A percentile compares a stretch with the other conserved stretches of the same genome.
These are phyloP conservation scores for Acanthamoeba triangularis DNA, from an alignment of 208 protist genomes.

Conservation along the genomic window DNA sequence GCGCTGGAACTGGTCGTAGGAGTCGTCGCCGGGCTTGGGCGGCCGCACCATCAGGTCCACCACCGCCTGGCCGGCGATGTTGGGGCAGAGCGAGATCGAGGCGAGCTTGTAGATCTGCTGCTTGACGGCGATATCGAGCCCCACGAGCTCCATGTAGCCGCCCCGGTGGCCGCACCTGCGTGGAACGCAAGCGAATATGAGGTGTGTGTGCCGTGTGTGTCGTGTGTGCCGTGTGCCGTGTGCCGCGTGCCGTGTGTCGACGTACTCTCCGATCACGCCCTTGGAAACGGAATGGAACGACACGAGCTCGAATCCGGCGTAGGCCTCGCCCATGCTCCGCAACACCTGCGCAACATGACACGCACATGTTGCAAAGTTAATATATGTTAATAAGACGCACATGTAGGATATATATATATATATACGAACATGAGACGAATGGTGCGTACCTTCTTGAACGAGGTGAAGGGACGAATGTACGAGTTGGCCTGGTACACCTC, in stretches of 20 bases:
- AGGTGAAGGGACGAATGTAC: slow-evolving; percentile 91
- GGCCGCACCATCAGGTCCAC: slow-evolving; percentile 97
- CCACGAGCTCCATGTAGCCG: slow-evolving; percentile 97
- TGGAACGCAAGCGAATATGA: background rate
- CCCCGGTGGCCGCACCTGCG: slow-evolving; percentile 97
- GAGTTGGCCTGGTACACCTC: slow-evolving; percentile 98
- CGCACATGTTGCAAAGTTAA: too few relatives aligned
- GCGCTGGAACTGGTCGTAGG: slow-evolving; percentile 93
- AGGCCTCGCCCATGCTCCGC: slow-evolving; percentile 85
- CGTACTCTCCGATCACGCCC: slow-evolving; percentile 96
- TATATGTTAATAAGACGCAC: too few relatives aligned
- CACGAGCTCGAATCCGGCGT: slow-evolving; percentile 91
- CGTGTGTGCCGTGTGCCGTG: background rate
- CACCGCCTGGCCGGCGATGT: slow-evolving; percentile 85
- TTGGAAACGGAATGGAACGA: slow-evolving; percentile 99
- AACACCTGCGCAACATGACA: too few relatives aligned
- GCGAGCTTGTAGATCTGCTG: slow-evolving; percentile 97
- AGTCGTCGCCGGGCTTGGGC: slow-evolving; percentile 94
- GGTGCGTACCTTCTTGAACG: slow-evolving; percentile 93
- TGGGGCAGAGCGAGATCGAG: slow-evolving; percentile 98
- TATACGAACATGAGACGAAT: too few relatives aligned
- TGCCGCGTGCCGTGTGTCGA: background rate
- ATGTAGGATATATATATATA: too few relatives aligned
- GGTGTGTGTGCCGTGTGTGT: background rate
- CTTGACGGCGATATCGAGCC: slow-evolving; percentile 85